Base-by-base conservation (phyloP, 2,329 filamentous ascomycete species). In the Alternaria rosae region DNA sequence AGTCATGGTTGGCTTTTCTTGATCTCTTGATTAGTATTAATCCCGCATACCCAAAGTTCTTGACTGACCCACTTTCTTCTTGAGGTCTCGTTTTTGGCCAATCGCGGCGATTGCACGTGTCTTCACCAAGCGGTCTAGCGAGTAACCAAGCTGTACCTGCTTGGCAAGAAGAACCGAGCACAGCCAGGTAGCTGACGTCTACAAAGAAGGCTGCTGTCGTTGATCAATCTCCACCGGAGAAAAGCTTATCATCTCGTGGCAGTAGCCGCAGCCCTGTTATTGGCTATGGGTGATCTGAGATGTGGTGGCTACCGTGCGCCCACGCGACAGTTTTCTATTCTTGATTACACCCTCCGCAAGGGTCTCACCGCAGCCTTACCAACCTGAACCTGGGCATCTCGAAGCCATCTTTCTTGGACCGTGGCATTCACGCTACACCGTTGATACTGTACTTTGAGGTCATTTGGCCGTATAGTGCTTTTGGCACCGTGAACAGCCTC, bases 181-280 rank as follows among this genome's bases (percentile, higher is more conserved):
- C 71, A 73, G 71, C 71, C 65, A 65, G 61, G 51, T 44, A 58
- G 69, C 62, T 71, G 69, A 73, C 70, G 70, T 72, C 51, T 64
- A 63, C 62, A 64, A 51, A 44, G 53, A 50, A 54, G 59, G 57
- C 57, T 42, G 42, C 41, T 41, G 25, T 35, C 25, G 35, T 20
- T 26, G 47, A 35, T 44, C 32, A 26, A 13, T 52, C 51, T 51
- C 47, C 45, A 44, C 41, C 45, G 9, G 43, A 1, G n/a, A n/a
- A 38, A 53, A 17, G 35, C 23, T 42, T 42, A n/a, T 21, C 4
- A 20, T 38, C 32, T 43, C 10, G 17, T 54, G 42, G 21, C 21
- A 57, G 21, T 13, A 38, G 11, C 17, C 21, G 20, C 47, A n/a
- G n/a, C 21, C 28, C 48, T 43, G n/a, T 50, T 10, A 67, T 68